These are phyloP conservation scores for Corchorus capsularis DNA, from an alignment of 345 rosid species.

Conservation along the genomic window DNA sequence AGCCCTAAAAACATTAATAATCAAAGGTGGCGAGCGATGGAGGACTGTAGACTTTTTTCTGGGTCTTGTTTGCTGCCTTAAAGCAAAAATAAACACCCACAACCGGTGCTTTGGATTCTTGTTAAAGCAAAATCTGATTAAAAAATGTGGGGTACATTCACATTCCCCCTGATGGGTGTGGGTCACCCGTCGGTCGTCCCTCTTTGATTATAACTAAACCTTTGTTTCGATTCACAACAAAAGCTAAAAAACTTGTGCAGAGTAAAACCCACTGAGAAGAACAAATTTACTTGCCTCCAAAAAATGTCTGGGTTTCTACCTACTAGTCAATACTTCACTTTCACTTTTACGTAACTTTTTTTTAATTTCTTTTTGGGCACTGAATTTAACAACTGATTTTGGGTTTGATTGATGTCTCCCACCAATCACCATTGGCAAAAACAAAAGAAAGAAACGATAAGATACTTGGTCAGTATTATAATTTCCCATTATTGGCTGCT, in stretches of 20 bases:
- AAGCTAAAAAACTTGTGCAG: conserved; percentile 16
- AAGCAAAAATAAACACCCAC: conserved; percentile 12
- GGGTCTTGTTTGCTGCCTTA: conserved; percentile 19
- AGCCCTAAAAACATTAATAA: background rate
- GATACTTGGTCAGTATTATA: no score
- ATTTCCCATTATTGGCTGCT: no score
- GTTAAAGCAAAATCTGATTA: conserved; percentile 22
- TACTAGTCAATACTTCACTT: background rate
- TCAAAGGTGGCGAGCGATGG: background rate
- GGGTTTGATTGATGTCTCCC: no score
- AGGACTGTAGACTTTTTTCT: conserved; percentile 2
- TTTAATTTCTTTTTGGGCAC: no score
- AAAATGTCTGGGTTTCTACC: background rate
- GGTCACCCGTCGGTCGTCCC: conserved; percentile 20
- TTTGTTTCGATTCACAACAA: conserved; percentile 25
- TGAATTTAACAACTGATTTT: no score
- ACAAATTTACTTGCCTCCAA: background rate
- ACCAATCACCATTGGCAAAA: no score
- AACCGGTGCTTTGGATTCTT: conserved; percentile 43
- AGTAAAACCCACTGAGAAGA: background rate
- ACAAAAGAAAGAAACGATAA: no score
- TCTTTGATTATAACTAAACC: conserved; percentile 18
- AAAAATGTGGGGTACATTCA: conserved; percentile 18
- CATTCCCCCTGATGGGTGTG: conserved; percentile 13
- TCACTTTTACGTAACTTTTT: background rate